Conservation (phyloP, 371 early-diverging fungal species). For the Blastocladiella emersonii region DNA sequence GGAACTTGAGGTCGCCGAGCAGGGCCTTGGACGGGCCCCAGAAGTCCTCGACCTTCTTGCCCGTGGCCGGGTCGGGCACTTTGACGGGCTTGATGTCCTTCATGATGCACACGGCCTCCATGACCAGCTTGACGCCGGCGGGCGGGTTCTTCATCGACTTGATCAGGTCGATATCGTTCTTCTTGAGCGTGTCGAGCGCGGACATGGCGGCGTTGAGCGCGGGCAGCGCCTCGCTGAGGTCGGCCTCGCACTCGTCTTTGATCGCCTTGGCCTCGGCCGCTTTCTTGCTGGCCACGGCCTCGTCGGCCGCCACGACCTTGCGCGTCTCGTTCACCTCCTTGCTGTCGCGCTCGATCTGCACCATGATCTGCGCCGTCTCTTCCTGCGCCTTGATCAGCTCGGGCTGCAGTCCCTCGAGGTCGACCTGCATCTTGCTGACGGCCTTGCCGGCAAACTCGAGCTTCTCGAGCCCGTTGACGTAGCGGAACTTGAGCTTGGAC, state of each 20-base stretch:
- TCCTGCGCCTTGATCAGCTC: slow-evolving; percentile 37
- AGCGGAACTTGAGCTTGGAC: slow-evolving; percentile 30
- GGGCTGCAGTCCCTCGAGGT: slow-evolving; percentile 39
- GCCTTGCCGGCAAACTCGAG: slow-evolving; percentile 39
- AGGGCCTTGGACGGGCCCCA: slow-evolving; percentile 39
- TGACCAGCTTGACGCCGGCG: slow-evolving; percentile 45
- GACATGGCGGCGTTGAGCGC: slow-evolving; percentile 41
- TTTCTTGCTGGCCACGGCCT: slow-evolving; percentile 31
- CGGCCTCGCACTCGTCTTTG: slow-evolving; percentile 39
- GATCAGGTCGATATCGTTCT: slow-evolving; percentile 45
- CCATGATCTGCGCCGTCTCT: slow-evolving; percentile 40
- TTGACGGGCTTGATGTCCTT: slow-evolving; percentile 43
- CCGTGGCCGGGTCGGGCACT: slow-evolving; percentile 31
- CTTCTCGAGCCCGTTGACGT: slow-evolving; percentile 38
- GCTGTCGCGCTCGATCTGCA: slow-evolving; percentile 35
- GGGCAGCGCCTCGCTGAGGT: slow-evolving; percentile 41
- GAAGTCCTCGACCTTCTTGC: slow-evolving; percentile 43
- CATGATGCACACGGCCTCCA: slow-evolving; percentile 48
- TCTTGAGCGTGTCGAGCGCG: slow-evolving; percentile 36
- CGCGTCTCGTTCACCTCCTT: slow-evolving; percentile 37
- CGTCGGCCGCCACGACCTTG: slow-evolving; percentile 29
- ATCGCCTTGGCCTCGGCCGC: slow-evolving; percentile 41
- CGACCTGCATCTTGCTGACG: slow-evolving; percentile 38
- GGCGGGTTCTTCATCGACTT: slow-evolving; percentile 52
- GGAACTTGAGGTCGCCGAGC: slow-evolving; percentile 36